Evolutionary conservation across 768 basidiomycete species (phyloP).

Genomic region (Agaricus subrufescens): DNA sequence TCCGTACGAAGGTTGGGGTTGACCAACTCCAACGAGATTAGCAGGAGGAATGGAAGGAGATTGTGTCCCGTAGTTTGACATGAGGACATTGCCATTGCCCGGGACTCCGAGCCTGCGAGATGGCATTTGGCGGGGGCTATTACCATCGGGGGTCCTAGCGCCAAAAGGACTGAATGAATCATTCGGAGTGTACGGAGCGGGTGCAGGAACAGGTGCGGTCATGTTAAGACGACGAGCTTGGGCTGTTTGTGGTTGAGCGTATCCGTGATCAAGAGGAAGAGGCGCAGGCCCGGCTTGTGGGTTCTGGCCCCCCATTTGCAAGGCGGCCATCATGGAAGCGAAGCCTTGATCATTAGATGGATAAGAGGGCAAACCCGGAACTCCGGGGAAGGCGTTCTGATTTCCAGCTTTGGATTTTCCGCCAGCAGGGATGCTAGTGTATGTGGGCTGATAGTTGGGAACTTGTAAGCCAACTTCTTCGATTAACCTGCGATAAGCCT

Average conservation of each 20-base stretch:
- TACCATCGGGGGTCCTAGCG: conserved; percentile 40
- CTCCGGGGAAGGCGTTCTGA: conserved; percentile 46
- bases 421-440: conserved; percentile 54
- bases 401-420: conserved; percentile 55
- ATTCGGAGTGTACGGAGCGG: conserved; percentile 31
- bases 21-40: conserved; percentile 58
- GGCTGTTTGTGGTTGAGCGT: conserved; percentile 33
- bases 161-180: conserved; percentile 51
- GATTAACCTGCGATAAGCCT: conserved; percentile 88
- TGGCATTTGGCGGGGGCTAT: conserved; percentile 40
- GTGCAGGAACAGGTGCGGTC: conserved; percentile 25
- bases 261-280: conserved; percentile 56
- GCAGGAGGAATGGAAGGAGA: conserved; percentile 56
- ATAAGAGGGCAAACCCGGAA: conserved; percentile 75
- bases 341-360: conserved; percentile 80
- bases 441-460: conserved; percentile 81
- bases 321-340: conserved; percentile 89
- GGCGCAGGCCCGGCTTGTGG: conserved; percentile 67
- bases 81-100: conserved; percentile 30
- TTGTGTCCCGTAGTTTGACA: conserved; percentile 48
- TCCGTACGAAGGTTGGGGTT: conserved; percentile 60
- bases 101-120: conserved; percentile 48
- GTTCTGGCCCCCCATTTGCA: conserved; percentile 88
- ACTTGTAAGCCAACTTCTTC: conserved; percentile 93
- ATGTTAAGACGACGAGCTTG: conserved; percentile 26